Base-by-base conservation (phyloP, 225 moss, liverwort and hornwort genomes). In the Lunularia cruciata region DNA sequence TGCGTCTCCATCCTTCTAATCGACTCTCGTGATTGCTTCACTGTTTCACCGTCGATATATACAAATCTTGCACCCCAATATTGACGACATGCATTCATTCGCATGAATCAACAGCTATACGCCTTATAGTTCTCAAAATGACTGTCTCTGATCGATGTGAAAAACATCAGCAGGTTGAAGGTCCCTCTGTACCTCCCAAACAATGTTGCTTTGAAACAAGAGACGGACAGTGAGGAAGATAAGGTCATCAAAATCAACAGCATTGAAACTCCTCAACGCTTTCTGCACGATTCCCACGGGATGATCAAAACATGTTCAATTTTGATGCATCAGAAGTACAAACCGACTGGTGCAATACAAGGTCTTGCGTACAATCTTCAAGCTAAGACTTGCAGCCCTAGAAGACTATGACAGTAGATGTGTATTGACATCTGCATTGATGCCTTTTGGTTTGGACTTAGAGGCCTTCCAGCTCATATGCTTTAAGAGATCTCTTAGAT, bases 211-310 rank as follows among this genome's bases (percentile, higher is more conserved):
- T 28, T 30, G 72, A 60, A 67, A 72, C 13, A 84, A 68, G 34
- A 84, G 52, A 15, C 76, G 76, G 13, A 84, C 74, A 55, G 77
- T 74, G 43, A 73, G 79, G 65, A 48, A 34, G 48, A 84, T 77
- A 37, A 84, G 76, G 46, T 74, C 83, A 68, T 84, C 77, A 77
- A 79, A 84, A 68, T 84, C 83, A 27, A 78, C 79, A 32, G 83
- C 79, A 77, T 84, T 84, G 73, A 31, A 70, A 71, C 64, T 77
- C 70, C 70, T 70, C 65, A 84, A 55, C 9, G 56, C 73, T 6
- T 32, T 78, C 83, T 83, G 83, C 38, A 52, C 30, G 65, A 26
- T 31, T 37, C 20, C 38, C 23, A 73, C 22, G 31, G 23, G 47
- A 43, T 47, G 28, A 37, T 67, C 5, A 74, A 8, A 23, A 26